Conservation (phyloP, 805 yeast genomes). For the Cyberlindnera japonica region DNA sequence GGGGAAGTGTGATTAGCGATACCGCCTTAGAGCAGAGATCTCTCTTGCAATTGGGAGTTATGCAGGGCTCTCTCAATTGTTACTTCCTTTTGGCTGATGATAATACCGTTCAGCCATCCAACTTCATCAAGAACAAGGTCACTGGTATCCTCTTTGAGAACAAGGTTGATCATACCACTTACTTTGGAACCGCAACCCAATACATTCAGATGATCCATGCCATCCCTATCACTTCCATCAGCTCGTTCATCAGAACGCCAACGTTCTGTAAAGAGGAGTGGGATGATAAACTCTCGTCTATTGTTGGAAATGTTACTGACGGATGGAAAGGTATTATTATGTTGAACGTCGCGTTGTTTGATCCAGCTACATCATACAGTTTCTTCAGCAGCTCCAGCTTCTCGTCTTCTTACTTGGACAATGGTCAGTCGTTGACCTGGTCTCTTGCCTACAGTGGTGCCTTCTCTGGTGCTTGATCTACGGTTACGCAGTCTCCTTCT, state of each 20-base stretch:
- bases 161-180: slow-evolving; percentile 69
- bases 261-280: slow-evolving; percentile 62
- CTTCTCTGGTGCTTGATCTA: slow-evolving; percentile 20
- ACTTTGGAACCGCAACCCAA: slow-evolving; percentile 68
- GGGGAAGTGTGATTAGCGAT: slow-evolving; percentile 57
- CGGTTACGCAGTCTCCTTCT: too few relatives aligned
- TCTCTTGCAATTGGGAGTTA: slow-evolving; percentile 56
- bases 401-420: slow-evolving; percentile 57
- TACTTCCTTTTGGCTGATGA: slow-evolving; percentile 53
- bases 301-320: slow-evolving; percentile 47
- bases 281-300: slow-evolving; percentile 44
- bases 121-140: slow-evolving; percentile 59
- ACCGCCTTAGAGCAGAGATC: slow-evolving; percentile 49
- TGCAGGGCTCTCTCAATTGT: slow-evolving; percentile 48
- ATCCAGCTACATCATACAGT: slow-evolving; percentile 58
- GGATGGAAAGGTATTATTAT: slow-evolving; percentile 75
- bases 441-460: slow-evolving; percentile 69
- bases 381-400: slow-evolving; percentile 59
- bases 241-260: slow-evolving; percentile 54
- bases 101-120: slow-evolving; percentile 52
- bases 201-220: slow-evolving; percentile 79
- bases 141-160: slow-evolving; percentile 74
- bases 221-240: slow-evolving; percentile 66
- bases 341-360: slow-evolving; percentile 69
- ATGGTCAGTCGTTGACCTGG: slow-evolving; percentile 88